phyloP scores from a whole-genome alignment of 179 eudicot species.

The Patellifolia procumbens region DNA sequence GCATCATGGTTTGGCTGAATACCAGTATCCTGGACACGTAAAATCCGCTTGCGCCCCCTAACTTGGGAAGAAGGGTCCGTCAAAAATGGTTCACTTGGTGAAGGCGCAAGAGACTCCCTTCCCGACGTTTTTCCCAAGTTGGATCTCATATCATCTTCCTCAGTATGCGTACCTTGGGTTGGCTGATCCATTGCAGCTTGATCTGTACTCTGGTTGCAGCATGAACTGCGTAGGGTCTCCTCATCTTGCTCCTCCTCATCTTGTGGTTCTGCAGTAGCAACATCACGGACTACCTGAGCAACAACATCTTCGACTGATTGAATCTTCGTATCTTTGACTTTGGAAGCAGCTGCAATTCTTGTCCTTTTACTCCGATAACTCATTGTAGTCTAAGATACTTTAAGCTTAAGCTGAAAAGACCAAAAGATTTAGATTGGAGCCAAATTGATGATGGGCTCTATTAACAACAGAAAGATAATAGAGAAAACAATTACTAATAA shows the following conservation, averaged over 20 bases:
- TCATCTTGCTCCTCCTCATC: constrained; percentile 21
- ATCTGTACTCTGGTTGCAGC: constrained; percentile 21
- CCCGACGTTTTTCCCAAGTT: constrained; percentile 11
- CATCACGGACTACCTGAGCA: constrained; percentile 31
- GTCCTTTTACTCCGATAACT: constrained; percentile 36
- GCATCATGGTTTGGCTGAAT: constrained; percentile 21
- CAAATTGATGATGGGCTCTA: background rate
- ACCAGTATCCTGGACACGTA: constrained; percentile 21
- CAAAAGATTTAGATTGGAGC: background rate
- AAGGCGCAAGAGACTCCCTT: constrained; percentile 8
- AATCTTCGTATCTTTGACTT: constrained; percentile 17
- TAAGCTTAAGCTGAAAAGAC: constrained; percentile 17
- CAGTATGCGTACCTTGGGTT: constrained; percentile 6
- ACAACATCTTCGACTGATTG: constrained; percentile 32
- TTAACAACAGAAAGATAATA: no score
- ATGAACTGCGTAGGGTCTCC: constrained; percentile 22
- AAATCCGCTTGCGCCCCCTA: constrained; percentile 13
- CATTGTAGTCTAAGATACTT: constrained; percentile 22
- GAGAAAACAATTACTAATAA: background rate
- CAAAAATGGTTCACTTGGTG: constrained; percentile 24
- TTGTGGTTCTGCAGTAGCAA: constrained; percentile 20
- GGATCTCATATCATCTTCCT: constrained; percentile 17
- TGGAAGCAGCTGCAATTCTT: constrained; percentile 15
- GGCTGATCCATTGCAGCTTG: constrained; percentile 14
- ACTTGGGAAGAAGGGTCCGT: constrained; percentile 15